Evolutionary conservation across 768 basidiomycete species (phyloP).

Genomic region (Boletus reticuloceps): DNA sequence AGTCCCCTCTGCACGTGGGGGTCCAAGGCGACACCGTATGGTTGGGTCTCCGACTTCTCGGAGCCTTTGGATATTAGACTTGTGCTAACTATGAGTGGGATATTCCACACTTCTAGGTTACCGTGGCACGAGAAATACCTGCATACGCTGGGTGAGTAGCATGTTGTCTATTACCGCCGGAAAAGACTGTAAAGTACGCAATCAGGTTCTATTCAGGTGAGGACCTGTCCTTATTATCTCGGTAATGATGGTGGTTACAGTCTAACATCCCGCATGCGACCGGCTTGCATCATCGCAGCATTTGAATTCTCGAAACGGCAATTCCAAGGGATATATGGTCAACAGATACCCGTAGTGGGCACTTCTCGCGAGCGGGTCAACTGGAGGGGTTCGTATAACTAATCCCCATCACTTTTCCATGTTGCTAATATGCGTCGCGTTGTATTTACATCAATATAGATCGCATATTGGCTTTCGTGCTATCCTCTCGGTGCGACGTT

Average conservation of each 20-base stretch:
- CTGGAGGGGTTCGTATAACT: constrained; percentile 63
- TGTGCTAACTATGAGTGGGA: too few species aligned
- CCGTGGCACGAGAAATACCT: constrained; percentile 90
- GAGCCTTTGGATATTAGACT: too few species aligned
- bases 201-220: constrained; percentile 67
- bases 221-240: neutral
- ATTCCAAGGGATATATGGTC: constrained; percentile 62
- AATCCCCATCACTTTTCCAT: neutral
- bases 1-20: too few species aligned
- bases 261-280: neutral
- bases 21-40: too few species aligned
- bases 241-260: too few species aligned
- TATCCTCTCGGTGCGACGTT: constrained; percentile 74
- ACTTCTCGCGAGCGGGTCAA: constrained; percentile 76
- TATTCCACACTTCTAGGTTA: constrained; percentile 51
- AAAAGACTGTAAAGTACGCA: neutral
- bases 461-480: constrained; percentile 79
- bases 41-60: too few species aligned
- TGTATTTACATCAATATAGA: constrained; percentile 2
- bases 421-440: neutral
- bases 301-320: constrained; percentile 89
- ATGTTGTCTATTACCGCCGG: neutral
- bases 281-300: constrained; percentile 36
- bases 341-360: constrained; percentile 82
- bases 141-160: constrained; percentile 76